Base-by-base conservation (phyloP, 1,139 yeast genomes). In the Magnusiomyces paraingens region DNA sequence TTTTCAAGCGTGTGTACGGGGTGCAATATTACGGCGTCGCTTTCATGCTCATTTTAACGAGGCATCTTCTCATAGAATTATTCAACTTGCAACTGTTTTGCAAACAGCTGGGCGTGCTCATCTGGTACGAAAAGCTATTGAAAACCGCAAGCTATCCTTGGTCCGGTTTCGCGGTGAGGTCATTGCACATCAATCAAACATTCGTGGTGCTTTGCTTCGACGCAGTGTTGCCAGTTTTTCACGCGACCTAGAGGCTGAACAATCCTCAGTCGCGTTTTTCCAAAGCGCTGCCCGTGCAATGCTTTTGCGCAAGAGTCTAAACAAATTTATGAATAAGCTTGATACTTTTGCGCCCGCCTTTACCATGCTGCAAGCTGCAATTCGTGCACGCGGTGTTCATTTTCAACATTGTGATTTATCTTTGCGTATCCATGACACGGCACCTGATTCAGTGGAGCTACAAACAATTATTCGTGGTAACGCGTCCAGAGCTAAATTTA, bases 281-380 rank as follows among this genome's bases (percentile, higher is more conserved):
- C 93, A 85, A 63, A 69, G 84, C 0, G 56, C 67, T 1, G 64
- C 74, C 2, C 71, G 89, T 52, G 87, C 85, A 0, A 61, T 58
- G 12, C 57, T 67, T 1, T 62, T 72, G 0, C 72, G 87, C 51
- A 63, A 64, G 3, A 62, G 65, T 11, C 62, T 75, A 47, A 59
- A 62, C 2, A 72, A 73, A 2, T 73, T 81, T 61, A 70, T 74
- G 59, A 67, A 68, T 1, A 77, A 82, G 67, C 91, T 88, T 68
- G 67, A 66, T 18, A 66, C 68, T 2, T 81, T 86, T 61, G 66
- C 79, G 47, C 76, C 75, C 14, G 75, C 78, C 43, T 80, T 93
- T 12, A 74, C 88, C 55, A 79, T 75, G 62, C 80, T 90, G 14
- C 99, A 93, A 69, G 83, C 91, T 45, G 74, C 75, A 44, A 77